Conservation (phyloP, 1,139 yeast genomes). For the Geotrichum restrictum region DNA sequence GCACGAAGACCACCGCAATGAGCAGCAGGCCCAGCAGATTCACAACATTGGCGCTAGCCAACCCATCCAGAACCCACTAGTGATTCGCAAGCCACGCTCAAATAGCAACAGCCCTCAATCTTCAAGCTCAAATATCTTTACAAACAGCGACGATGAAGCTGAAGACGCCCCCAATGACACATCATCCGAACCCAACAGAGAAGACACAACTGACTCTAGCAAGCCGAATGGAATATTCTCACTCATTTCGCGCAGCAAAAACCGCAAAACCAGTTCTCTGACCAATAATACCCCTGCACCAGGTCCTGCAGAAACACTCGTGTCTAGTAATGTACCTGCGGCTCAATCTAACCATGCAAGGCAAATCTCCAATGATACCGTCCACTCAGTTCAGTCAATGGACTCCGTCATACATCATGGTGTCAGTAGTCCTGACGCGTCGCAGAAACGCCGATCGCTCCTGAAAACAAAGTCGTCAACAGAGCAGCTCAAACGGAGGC, state of each 20-base stretch:
- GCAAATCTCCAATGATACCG: conserved; percentile 5
- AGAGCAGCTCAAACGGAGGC: conserved; percentile 6
- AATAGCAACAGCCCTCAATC: conserved; percentile 11
- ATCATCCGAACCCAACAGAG: neutral
- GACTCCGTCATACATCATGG: conserved; percentile 8
- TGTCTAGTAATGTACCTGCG: neutral
- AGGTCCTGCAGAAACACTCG: neutral
- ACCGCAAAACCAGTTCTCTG: neutral
- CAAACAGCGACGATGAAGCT: conserved; percentile 11
- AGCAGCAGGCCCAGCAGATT: neutral
- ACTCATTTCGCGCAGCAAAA: neutral
- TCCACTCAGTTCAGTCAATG: neutral
- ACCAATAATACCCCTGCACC: neutral
- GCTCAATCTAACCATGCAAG: neutral
- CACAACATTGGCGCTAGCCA: neutral
- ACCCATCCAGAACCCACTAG: neutral
- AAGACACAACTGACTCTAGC: neutral
- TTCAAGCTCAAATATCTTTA: conserved; percentile 6
- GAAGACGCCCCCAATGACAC: neutral
- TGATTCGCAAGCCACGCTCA: conserved; percentile 10
- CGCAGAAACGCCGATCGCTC: conserved; percentile 8
- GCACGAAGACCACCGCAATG: neutral
- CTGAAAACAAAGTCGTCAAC: conserved; percentile 8
- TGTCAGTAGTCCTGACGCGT: neutral
- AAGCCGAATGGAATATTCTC: conserved; percentile 2